Evolutionary conservation across 495 filamentous ascomycete genomes (phyloP), one percentile per base, ranked within the genome.

Genomic region (Neurospora sp.): DNA sequence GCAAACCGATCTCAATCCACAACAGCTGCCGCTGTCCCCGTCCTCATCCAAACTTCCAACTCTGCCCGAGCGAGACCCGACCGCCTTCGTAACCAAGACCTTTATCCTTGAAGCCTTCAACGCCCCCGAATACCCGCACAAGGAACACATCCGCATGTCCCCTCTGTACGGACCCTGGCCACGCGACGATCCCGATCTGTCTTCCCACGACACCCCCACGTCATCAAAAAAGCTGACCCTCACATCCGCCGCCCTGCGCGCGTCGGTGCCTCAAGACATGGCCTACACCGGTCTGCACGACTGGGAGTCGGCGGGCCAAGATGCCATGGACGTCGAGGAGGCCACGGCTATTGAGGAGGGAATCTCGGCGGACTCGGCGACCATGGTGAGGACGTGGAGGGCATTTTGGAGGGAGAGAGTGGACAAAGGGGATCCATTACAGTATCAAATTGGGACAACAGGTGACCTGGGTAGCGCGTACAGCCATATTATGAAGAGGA

Each of bases 291-390:
- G 81, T 3, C 73, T 87, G 40, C 72, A 71, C 27, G 85, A 87
- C 70, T 88, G 86, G 86, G 82, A 86, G 70, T 82, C 79, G 5
- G 79, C 79, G 71, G 81, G 80, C n/a, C 78, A 81, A 75, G 53
- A 61, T 9, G 53, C 53, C 12, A 61, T 35, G 22, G 27, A 61
- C 27, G 0, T 61, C 14, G 53, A 31, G 22, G 53, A 61, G 53
- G 5, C 14, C 0, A 1, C 53, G 12, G 53, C 53, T 16, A 35
- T 18, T 4, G 53, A 35, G 53, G 10, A 61, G 27, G 53, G 22
- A 6, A 31, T 61, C 3, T 31, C 53, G 27, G 27, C 22, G 12
- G 53, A 61, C 53, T 61, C 53, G 53, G 53, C 22, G 27, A 61
- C 53, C 12, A 31, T 35, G 53, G 53, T 35, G 22, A 61, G 27